Conservation (phyloP, 164 flowering plant species). For the Vitis riparia region DNA sequence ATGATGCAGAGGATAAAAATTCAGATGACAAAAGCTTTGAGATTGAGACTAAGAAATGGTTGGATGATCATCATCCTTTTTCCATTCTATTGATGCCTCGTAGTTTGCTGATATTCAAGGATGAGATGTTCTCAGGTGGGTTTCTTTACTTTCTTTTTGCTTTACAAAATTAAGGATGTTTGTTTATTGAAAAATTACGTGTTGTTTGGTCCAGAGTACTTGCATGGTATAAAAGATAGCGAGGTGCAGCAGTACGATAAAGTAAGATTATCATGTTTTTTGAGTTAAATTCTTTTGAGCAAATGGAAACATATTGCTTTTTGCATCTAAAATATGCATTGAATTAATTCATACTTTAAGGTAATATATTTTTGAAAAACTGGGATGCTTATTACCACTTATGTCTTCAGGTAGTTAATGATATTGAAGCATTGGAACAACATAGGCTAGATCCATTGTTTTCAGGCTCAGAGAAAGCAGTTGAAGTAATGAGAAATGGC, state of each 20-base stretch:
- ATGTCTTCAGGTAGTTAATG: conserved; percentile 61
- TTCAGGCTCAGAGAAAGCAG: conserved; percentile 13
- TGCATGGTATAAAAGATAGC: conserved; percentile 80
- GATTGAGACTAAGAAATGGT: conserved; percentile 8
- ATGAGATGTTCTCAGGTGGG: conserved; percentile 74
- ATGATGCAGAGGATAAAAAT: conserved; percentile 8
- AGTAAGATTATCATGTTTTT: conserved; percentile 39
- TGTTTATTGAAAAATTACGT: background rate
- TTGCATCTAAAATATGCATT: background rate
- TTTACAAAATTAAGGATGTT: background rate
- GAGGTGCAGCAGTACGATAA: conserved; percentile 43
- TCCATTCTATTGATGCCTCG: conserved; percentile 80
- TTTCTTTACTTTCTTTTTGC: background rate
- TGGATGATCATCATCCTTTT: conserved; percentile 40
- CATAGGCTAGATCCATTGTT: conserved; percentile 8
- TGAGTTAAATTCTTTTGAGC: background rate
- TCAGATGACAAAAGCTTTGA: conserved; percentile 15
- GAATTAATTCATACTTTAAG: background rate
- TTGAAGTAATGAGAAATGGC: conserved; percentile 12
- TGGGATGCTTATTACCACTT: background rate
- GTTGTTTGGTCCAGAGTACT: conserved; percentile 52
- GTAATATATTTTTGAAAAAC: background rate
- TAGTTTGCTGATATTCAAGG: conserved; percentile 88
- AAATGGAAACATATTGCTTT: no score
- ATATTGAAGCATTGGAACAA: conserved; percentile 23